Evolutionary conservation across 208 protist genomes (phyloP).

Genomic region (Tetramitus jugosus): DNA sequence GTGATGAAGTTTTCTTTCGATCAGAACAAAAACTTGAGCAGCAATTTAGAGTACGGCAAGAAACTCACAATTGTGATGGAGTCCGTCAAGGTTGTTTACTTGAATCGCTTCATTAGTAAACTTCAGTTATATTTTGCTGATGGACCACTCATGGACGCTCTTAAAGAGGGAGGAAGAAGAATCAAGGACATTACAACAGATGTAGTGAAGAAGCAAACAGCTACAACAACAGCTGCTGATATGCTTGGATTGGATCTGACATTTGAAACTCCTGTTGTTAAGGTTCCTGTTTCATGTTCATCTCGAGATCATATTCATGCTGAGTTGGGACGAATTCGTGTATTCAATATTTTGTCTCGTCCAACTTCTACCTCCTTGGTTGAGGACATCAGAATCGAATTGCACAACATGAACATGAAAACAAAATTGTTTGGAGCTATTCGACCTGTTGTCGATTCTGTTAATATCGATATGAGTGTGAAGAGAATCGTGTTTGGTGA

Average conservation of each 20-base stretch:
- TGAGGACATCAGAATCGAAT: not conserved
- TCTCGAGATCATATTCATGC: not conserved
- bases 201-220: not conserved
- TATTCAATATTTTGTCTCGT: not conserved
- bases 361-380: not conserved
- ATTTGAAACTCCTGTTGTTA: not conserved
- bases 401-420: conserved; percentile 4
- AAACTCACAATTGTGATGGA: not conserved
- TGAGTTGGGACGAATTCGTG: not conserved
- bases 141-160: not conserved
- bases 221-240: not conserved
- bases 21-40: no score
- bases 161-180: not conserved
- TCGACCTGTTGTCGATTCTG: not conserved
- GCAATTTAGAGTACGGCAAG: not conserved
- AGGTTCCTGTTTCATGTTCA: not conserved
- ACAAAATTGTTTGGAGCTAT: not conserved
- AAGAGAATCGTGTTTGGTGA: not conserved
- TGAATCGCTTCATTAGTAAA: not conserved
- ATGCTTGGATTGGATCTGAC: not conserved
- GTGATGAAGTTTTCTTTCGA: not conserved
- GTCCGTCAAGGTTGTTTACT: conserved; percentile 13
- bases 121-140: not conserved
- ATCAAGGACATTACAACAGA: not conserved
- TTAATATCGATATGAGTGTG: not conserved